These are phyloP conservation scores for Mycogone perniciosa DNA, from an alignment of 2,329 filamentous ascomycete species.

Conservation along the genomic window DNA sequence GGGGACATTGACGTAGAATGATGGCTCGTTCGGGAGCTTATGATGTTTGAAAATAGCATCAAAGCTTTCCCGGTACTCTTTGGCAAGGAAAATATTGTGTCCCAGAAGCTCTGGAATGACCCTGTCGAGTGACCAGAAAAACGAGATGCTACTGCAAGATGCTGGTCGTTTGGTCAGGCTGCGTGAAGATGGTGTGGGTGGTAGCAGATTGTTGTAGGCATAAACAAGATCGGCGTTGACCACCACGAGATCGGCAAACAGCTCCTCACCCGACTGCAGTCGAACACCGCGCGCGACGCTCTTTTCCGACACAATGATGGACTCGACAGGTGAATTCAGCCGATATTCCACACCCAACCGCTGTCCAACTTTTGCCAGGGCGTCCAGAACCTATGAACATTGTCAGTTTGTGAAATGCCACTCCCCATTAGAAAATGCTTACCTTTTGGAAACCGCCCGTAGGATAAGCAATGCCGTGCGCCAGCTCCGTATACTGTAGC, in stretches of 20 bases:
- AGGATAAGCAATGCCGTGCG: slow-evolving; percentile 1
- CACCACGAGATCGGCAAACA: slow-evolving; percentile 60
- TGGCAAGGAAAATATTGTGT: slow-evolving; percentile 73
- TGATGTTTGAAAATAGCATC: slow-evolving; percentile 69
- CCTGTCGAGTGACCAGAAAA: slow-evolving; percentile 64
- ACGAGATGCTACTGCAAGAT: slow-evolving; percentile 68
- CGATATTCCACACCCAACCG: slow-evolving; percentile 57
- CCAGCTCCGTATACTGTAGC: slow-evolving; percentile 50
- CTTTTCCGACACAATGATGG: slow-evolving; percentile 40
- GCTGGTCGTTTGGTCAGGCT: slow-evolving; percentile 40
- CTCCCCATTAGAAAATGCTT: neutral
- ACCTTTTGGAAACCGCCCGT: slow-evolving; percentile 3
- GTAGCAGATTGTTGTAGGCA: slow-evolving; percentile 65
- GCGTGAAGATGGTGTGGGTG: slow-evolving; percentile 34
- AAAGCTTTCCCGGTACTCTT: slow-evolving; percentile 66
- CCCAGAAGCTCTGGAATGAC: slow-evolving; percentile 57
- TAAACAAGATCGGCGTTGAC: slow-evolving; percentile 71
- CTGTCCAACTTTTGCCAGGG: slow-evolving; percentile 56
- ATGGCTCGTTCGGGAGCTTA: slow-evolving; percentile 59
- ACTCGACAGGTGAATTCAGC: slow-evolving; percentile 50
- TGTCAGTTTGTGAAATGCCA: neutral
- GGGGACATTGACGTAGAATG: slow-evolving; percentile 73
- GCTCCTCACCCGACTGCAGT: slow-evolving; percentile 49
- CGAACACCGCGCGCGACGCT: slow-evolving; percentile 41
- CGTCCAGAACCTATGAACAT: slow-evolving; percentile 58